phyloP scores from a whole-genome alignment of 176 grass and related monocot genomes.

The Avena sativa region DNA sequence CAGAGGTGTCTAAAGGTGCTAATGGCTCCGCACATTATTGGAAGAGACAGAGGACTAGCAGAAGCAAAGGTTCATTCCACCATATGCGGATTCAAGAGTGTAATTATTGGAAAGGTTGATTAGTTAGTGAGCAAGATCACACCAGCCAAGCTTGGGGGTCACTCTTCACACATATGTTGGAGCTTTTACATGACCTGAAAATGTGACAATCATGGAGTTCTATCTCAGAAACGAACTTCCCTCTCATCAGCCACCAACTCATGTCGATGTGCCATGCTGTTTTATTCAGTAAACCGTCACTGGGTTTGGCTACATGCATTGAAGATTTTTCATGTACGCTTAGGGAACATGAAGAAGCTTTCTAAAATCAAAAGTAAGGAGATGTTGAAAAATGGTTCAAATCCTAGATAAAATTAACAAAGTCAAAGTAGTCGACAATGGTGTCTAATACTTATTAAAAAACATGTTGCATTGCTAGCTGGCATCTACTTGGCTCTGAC shows the following conservation, averaged over 20 bases:
- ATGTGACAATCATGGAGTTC: slow-evolving; percentile 36
- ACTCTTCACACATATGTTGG: slow-evolving; percentile 40
- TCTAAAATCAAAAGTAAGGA: slow-evolving; percentile 4
- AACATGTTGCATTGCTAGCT: not conserved
- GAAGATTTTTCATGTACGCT: not conserved
- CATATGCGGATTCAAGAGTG: slow-evolving; percentile 31
- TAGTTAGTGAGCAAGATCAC: slow-evolving; percentile 50
- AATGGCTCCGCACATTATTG: not conserved
- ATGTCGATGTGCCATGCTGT: not conserved
- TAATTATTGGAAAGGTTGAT: slow-evolving; percentile 45
- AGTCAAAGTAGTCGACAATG: not conserved
- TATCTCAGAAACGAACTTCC: slow-evolving; percentile 6
- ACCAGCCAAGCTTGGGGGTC: slow-evolving; percentile 32
- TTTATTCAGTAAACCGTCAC: slow-evolving; percentile 22
- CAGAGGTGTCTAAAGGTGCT: slow-evolving; percentile 20
- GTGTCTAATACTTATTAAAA: not conserved
- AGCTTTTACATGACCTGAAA: slow-evolving; percentile 26
- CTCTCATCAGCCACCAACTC: slow-evolving; percentile 15
- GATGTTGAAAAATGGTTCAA: not conserved
- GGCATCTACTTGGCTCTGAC: not conserved
- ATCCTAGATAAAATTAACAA: not conserved
- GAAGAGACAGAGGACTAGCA: slow-evolving; percentile 14
- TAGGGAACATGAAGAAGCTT: slow-evolving; percentile 16
- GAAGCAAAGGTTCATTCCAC: slow-evolving; percentile 34
- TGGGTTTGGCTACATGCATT: not conserved